phyloP scores from a whole-genome alignment of 129 eudicot genomes.

The Helianthus tuberosus region DNA sequence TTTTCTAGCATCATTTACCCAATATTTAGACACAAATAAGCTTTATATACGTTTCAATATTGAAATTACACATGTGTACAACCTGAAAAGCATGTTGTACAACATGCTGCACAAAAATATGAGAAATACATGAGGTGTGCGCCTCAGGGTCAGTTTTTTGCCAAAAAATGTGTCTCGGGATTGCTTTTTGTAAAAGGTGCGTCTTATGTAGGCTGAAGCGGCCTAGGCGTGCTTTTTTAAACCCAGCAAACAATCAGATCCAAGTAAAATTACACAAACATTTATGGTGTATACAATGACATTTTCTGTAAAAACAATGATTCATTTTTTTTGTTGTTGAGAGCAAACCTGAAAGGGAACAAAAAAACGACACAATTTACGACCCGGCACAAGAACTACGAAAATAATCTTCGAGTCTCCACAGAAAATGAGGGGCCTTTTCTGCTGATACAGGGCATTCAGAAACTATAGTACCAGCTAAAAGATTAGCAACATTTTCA shows the following conservation, averaged over 20 bases:
- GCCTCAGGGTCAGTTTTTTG: too few species aligned
- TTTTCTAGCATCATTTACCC: too few species aligned
- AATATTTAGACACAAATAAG: too few species aligned
- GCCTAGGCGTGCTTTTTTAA: too few species aligned
- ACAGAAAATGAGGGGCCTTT: slow-evolving; percentile 25
- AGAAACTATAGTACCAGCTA: background rate
- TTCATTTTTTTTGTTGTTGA: background rate
- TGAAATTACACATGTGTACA: too few species aligned
- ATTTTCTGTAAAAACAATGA: background rate
- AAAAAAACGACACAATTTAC: slow-evolving; percentile 10
- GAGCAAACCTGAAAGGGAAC: slow-evolving; percentile 9
- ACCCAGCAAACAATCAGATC: slow-evolving; percentile 2
- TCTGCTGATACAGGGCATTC: slow-evolving; percentile 8
- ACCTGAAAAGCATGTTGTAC: too few species aligned
- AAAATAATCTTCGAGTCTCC: slow-evolving; percentile 21
- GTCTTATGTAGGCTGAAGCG: too few species aligned
- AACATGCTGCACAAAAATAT: too few species aligned
- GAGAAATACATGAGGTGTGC: too few species aligned
- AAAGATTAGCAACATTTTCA: slow-evolving; percentile 8
- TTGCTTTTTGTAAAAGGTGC: too few species aligned
- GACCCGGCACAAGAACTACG: slow-evolving; percentile 17
- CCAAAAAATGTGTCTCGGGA: too few species aligned
- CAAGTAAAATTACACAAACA: slow-evolving; percentile 6
- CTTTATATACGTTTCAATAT: too few species aligned
- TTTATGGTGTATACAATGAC: background rate